Evolutionary conservation across 2,329 filamentous ascomycete genomes (phyloP).

Genomic region (Penicillium sp.): DNA sequence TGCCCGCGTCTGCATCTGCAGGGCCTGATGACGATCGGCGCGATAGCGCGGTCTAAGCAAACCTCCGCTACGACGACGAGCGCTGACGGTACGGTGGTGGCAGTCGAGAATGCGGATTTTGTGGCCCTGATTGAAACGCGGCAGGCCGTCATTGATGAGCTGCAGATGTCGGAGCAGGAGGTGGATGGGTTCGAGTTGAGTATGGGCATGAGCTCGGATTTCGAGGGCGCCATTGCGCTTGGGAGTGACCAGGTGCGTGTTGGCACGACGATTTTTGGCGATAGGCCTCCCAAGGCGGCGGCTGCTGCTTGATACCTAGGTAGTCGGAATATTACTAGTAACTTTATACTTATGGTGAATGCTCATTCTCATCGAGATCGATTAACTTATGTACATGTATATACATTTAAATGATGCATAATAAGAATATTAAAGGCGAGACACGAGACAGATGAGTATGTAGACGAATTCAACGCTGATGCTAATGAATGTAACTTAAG

Average conservation of each 20-base stretch:
- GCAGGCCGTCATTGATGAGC: slow-evolving; percentile 62
- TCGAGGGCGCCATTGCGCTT: slow-evolving; percentile 76
- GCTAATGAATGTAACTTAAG: not conserved
- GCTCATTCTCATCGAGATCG: not conserved
- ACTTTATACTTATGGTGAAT: not conserved
- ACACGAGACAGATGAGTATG: not conserved
- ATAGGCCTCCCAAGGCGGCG: slow-evolving; percentile 73
- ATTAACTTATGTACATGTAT: slow-evolving; percentile 9
- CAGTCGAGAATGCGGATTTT: slow-evolving; percentile 82
- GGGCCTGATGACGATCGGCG: slow-evolving; percentile 95
- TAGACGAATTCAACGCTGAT: not conserved
- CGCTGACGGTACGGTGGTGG: no score
- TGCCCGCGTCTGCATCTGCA: slow-evolving; percentile 72
- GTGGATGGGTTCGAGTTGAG: slow-evolving; percentile 72
- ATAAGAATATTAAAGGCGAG: slow-evolving; percentile 2
- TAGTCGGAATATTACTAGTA: not conserved
- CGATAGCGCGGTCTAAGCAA: slow-evolving; percentile 77
- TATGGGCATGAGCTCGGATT: slow-evolving; percentile 99
- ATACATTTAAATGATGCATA: slow-evolving; percentile 11
- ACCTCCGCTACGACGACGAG: slow-evolving; percentile 56
- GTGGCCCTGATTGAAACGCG: slow-evolving; percentile 62
- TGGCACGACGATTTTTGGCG: slow-evolving; percentile 90
- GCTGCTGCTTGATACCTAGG: no score
- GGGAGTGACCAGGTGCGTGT: slow-evolving; percentile 88
- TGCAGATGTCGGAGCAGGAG: slow-evolving; percentile 46